These are phyloP conservation scores for Fagus sylvatica DNA, from an alignment of 306 rosid genomes.

Conservation along the genomic window DNA sequence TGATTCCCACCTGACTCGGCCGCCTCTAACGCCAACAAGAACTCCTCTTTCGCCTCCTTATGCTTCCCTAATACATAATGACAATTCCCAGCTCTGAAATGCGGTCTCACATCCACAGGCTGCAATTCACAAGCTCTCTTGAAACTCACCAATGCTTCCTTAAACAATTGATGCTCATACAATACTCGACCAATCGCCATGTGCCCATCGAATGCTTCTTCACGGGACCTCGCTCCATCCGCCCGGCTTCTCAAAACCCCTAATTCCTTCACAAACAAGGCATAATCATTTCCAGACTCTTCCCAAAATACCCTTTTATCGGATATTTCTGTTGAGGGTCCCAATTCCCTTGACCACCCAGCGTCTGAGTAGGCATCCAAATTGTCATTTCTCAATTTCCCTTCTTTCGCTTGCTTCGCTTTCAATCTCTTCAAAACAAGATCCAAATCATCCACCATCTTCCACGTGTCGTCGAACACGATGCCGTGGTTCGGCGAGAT, in stretches of 20 bases:
- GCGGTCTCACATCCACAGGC: constrained; percentile 95
- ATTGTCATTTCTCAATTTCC: constrained; percentile 78
- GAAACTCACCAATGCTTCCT: constrained; percentile 84
- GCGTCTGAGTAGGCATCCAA: constrained; percentile 89
- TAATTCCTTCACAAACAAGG: constrained; percentile 70
- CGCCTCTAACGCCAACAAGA: constrained; percentile 79
- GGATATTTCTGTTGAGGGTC: constrained; percentile 76
- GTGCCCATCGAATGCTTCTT: constrained; percentile 96
- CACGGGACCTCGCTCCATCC: constrained; percentile 85
- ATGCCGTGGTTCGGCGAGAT: constrained; percentile 94
- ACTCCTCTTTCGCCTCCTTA: constrained; percentile 91
- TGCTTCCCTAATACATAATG: constrained; percentile 67
- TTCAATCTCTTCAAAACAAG: constrained; percentile 75
- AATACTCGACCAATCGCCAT: constrained; percentile 97
- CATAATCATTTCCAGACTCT: constrained; percentile 85
- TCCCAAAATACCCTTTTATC: constrained; percentile 90
- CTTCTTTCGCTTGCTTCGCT: constrained; percentile 79
- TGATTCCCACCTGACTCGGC: constrained; percentile 96
- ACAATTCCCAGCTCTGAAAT: constrained; percentile 94
- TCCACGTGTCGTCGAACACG: constrained; percentile 96
- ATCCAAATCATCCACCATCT: constrained; percentile 96
- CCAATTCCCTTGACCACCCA: constrained; percentile 95
- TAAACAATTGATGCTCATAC: constrained; percentile 87
- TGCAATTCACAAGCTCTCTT: constrained; percentile 94
- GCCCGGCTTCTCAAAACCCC: constrained; percentile 78